Conservation (phyloP, 2,329 filamentous ascomycete species). For the Pestalotiopsis sp. region DNA sequence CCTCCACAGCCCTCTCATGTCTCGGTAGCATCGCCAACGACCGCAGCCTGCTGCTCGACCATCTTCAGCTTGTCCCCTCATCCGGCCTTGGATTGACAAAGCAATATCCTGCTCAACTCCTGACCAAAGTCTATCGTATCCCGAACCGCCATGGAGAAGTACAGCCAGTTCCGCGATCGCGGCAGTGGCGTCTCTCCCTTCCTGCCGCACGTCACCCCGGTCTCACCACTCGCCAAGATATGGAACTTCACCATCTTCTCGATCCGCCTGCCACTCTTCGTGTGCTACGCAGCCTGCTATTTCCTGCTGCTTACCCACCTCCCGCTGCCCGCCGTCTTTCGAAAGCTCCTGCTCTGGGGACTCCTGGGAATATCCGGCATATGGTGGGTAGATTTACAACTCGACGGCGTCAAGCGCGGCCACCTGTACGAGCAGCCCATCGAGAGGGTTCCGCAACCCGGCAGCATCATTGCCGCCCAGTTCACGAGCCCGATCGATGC, state of each 20-base stretch:
- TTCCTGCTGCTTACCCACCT: slow-evolving; percentile 84
- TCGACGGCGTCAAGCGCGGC: slow-evolving; percentile 94
- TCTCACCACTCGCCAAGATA: slow-evolving; percentile 64
- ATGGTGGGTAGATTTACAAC: slow-evolving; percentile 98
- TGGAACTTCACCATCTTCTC: slow-evolving; percentile 75
- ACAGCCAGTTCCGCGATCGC: slow-evolving; percentile 88
- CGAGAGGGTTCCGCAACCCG: slow-evolving; percentile 75
- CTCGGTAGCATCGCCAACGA: neutral
- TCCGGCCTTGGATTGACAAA: neutral
- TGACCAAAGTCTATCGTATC: neutral
- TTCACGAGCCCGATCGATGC: slow-evolving; percentile 93
- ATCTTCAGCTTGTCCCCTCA: neutral
- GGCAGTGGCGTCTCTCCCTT: slow-evolving; percentile 96
- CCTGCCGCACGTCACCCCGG: slow-evolving; percentile 74
- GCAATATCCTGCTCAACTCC: neutral
- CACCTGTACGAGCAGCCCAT: slow-evolving; percentile 75
- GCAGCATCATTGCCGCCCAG: slow-evolving; percentile 84
- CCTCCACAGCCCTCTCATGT: neutral
- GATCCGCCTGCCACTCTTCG: slow-evolving; percentile 77
- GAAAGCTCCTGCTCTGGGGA: slow-evolving; percentile 86
- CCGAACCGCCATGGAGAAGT: slow-evolving; percentile 77
- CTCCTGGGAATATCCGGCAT: slow-evolving; percentile 88
- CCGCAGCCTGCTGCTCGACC: neutral
- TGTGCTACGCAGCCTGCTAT: slow-evolving; percentile 69
- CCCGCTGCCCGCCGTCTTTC: slow-evolving; percentile 62